A percentile compares a stretch with the other conserved stretches of the same genome.
These are phyloP conservation scores for Neofusicoccum umdonicola DNA, from an alignment of 2,329 filamentous ascomycete species.

Conservation along the genomic window DNA sequence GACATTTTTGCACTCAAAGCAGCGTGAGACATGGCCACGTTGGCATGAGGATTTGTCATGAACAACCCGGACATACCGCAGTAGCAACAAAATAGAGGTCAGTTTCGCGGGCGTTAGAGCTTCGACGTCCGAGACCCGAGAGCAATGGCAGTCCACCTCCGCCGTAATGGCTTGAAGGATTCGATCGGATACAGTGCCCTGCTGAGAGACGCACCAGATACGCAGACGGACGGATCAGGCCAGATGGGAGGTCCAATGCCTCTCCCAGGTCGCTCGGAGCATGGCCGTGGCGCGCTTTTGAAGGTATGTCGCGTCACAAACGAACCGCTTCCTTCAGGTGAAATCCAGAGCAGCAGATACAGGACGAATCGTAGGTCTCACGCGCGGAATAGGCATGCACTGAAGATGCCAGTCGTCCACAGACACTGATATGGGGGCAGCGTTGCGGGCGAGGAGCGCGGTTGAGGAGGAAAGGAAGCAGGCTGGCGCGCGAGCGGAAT, in stretches of 20 bases:
- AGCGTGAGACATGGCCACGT: neutral
- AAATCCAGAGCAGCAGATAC: conserved; percentile 54
- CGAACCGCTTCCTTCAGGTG: conserved; percentile 50
- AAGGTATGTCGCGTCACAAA: conserved; percentile 47
- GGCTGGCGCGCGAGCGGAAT: conserved; percentile 19
- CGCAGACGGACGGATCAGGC: neutral
- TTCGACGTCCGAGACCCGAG: neutral
- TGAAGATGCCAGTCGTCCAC: conserved; percentile 38
- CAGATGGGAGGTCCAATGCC: neutral
- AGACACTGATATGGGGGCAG: neutral
- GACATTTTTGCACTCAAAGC: neutral
- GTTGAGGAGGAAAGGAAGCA: conserved; percentile 25
- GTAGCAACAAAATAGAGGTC: neutral
- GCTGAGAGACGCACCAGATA: too few relatives aligned
- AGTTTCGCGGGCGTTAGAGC: neutral
- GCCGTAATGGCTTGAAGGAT: neutral
- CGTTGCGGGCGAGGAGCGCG: conserved; percentile 28
- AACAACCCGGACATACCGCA: neutral
- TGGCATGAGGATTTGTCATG: too few relatives aligned
- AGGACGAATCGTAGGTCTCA: conserved; percentile 46
- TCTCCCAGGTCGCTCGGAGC: neutral
- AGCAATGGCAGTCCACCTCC: neutral
- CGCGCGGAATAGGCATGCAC: conserved; percentile 41
- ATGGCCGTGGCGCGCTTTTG: neutral
- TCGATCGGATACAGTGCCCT: neutral